Percentiles rank a stretch among this genome's conserved stretches.
phyloP scores from a whole-genome alignment of 2,329 filamentous ascomycete species.

The Elsinoe perseae region DNA sequence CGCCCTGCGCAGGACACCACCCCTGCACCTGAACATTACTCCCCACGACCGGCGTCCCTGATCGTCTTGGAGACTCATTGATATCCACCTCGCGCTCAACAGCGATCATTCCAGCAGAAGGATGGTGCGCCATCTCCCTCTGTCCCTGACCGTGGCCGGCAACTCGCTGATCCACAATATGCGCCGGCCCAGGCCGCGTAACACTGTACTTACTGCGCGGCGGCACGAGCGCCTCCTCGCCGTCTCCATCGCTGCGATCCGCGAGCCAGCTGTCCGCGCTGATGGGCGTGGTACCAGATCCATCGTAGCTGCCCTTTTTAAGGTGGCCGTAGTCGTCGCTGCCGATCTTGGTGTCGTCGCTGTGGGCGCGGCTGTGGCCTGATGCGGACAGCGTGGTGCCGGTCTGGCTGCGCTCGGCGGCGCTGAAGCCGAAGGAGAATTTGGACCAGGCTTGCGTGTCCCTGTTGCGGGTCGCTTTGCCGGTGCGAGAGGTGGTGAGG shows the following conservation, averaged over 20 bases:
- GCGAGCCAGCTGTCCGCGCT: not conserved
- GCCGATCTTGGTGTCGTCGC: slow-evolving; percentile 4
- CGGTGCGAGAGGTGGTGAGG: not conserved
- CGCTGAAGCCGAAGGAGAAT: slow-evolving; percentile 10
- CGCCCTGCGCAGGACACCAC: not conserved
- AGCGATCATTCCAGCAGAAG: not conserved
- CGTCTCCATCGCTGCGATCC: not conserved
- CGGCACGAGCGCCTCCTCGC: not conserved
- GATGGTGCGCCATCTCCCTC: slow-evolving; percentile 8
- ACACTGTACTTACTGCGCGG: not conserved
- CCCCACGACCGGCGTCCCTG: not conserved
- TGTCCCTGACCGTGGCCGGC: not conserved
- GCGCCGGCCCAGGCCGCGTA: not conserved
- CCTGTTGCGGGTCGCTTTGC: not conserved
- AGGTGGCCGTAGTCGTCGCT: not conserved
- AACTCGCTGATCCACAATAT: not conserved
- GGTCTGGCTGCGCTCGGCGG: not conserved
- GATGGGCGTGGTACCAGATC: not conserved
- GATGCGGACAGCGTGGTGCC: not conserved
- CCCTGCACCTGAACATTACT: not conserved
- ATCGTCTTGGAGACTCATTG: not conserved
- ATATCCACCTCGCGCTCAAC: not conserved
- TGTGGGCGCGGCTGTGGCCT: not conserved
- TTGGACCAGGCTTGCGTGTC: slow-evolving; percentile 12
- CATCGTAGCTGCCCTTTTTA: slow-evolving; percentile 1